phyloP scores from a whole-genome alignment of 2,329 filamentous ascomycete species.

The Fusarium haematococcum region DNA sequence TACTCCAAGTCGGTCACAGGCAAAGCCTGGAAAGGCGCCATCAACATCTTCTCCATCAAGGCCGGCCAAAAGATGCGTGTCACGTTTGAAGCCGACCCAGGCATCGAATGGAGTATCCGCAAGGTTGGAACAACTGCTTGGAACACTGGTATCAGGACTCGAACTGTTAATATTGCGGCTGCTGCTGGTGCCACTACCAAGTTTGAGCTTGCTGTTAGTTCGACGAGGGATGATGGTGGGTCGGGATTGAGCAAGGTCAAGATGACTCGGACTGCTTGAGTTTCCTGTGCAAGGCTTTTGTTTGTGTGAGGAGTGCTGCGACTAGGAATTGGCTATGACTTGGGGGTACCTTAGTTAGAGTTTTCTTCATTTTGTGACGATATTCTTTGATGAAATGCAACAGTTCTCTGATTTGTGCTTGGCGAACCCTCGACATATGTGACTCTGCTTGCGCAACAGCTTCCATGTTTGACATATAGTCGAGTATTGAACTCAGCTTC shows the following conservation, averaged over 20 bases:
- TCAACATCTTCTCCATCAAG: conserved; percentile 18
- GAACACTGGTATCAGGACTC: conserved; percentile 5
- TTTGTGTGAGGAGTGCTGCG: background rate
- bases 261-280: conserved; percentile 18
- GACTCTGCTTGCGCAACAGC: background rate
- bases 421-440: background rate
- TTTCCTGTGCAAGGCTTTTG: background rate
- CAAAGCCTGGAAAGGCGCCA: conserved; percentile 15
- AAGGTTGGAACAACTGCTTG: conserved; percentile 16
- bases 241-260: conserved; percentile 22
- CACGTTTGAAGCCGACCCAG: conserved; percentile 3
- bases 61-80: conserved; percentile 15
- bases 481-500: background rate
- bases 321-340: background rate
- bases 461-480: background rate
- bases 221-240: conserved; percentile 17
- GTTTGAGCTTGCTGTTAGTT: conserved; percentile 19
- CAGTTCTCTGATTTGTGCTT: background rate
- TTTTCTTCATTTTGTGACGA: background rate
- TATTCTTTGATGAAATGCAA: background rate
- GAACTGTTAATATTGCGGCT: conserved; percentile 11
- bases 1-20: conserved; percentile 13
- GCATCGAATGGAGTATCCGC: conserved; percentile 26
- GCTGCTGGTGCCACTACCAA: conserved; percentile 11
- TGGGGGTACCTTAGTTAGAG: background rate